These are phyloP conservation scores for Phoma sp. DNA, from an alignment of 2,329 filamentous ascomycete genomes.

Conservation along the genomic window DNA sequence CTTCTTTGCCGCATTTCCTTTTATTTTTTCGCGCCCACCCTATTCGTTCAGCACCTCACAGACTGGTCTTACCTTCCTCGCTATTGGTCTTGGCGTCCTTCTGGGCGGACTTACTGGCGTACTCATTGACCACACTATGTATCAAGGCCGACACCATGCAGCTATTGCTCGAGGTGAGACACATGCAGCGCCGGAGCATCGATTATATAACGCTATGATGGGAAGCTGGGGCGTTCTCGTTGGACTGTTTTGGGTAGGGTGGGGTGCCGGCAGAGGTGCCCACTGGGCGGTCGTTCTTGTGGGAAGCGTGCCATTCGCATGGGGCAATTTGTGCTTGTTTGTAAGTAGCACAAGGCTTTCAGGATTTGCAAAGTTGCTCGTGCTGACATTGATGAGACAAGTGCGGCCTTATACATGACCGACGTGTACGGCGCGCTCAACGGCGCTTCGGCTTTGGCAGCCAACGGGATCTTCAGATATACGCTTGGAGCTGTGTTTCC, in stretches of 20 bases:
- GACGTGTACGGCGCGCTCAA: conserved; percentile 44
- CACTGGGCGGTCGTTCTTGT: conserved; percentile 60
- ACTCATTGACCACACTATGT: conserved; percentile 45
- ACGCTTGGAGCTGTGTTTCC: conserved; percentile 45
- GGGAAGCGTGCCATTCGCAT: conserved; percentile 63
- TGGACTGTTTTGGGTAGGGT: conserved; percentile 66
- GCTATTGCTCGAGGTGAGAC: conserved; percentile 32
- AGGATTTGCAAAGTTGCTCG: too few relatives aligned
- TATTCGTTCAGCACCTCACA: conserved; percentile 40
- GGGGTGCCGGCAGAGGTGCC: conserved; percentile 56
- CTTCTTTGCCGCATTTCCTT: conserved; percentile 45
- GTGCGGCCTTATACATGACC: conserved; percentile 36
- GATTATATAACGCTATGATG: conserved; percentile 65
- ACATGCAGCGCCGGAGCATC: conserved; percentile 59
- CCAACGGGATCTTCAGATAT: conserved; percentile 48
- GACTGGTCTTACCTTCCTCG: conserved; percentile 42
- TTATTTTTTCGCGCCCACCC: conserved; percentile 37
- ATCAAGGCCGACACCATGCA: conserved; percentile 40
- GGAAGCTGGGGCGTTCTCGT: conserved; percentile 61
- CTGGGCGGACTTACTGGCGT: conserved; percentile 39
- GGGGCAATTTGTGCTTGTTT: conserved; percentile 67
- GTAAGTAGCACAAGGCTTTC: conserved; percentile 45
- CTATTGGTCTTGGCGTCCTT: conserved; percentile 40
- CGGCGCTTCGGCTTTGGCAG: conserved; percentile 45
- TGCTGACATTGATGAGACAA: conserved; percentile 19